These are phyloP conservation scores for Hemerocallis citrina DNA, from an alignment of 106 monocot genomes.

Conservation along the genomic window DNA sequence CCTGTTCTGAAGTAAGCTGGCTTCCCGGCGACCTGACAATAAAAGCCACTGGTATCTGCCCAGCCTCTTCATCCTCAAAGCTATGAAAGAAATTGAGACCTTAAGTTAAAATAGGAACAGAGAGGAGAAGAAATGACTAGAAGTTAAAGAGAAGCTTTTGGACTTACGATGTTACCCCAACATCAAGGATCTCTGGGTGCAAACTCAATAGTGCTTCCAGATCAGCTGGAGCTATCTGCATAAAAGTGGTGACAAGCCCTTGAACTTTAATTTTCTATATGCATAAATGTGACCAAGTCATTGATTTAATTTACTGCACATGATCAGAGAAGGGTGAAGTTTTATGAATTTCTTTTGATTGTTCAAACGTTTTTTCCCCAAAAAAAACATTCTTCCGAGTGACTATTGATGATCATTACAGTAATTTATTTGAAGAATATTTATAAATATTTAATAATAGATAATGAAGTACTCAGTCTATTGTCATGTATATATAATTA, in stretches of 20 bases:
- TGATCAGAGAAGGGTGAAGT: neutral
- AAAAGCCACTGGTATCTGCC: slow-evolving; percentile 78
- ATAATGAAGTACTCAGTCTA: too few species aligned
- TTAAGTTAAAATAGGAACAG: neutral
- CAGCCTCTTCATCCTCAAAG: slow-evolving; percentile 45
- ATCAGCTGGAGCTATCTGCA: slow-evolving; percentile 78
- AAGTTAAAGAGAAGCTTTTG: neutral
- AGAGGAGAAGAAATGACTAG: neutral
- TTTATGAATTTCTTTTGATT: neutral
- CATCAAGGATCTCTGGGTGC: slow-evolving; percentile 62
- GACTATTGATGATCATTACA: too few species aligned
- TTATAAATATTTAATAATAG: too few species aligned
- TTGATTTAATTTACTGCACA: neutral
- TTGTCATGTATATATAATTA: too few species aligned
- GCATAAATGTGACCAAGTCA: slow-evolving; percentile 4
- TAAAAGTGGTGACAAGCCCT: too few species aligned
- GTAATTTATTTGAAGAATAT: too few species aligned
- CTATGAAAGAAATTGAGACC: slow-evolving; percentile 11
- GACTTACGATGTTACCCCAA: slow-evolving; percentile 59
- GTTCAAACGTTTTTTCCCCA: neutral
- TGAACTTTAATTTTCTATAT: too few species aligned
- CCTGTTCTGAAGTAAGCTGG: slow-evolving; percentile 28
- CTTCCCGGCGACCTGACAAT: slow-evolving; percentile 42
- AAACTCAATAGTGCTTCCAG: slow-evolving; percentile 55
- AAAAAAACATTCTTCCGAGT: neutral